Conservation (phyloP, 768 basidiomycete species). For the Panaeolus cyanescens region DNA sequence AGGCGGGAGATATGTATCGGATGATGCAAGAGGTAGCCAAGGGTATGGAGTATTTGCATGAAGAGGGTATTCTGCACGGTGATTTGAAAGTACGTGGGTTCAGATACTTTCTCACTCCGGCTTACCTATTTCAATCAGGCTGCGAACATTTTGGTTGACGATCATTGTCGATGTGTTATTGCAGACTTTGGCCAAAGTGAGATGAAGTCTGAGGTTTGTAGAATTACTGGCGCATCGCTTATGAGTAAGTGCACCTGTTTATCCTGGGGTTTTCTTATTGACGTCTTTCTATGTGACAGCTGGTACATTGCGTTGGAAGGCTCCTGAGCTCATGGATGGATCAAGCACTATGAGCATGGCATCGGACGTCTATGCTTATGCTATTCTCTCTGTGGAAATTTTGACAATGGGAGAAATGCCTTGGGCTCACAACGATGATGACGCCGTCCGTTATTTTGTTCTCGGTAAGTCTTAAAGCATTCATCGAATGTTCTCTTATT, state of each 20-base stretch:
- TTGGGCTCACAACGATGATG: slow-evolving; percentile 54
- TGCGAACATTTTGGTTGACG: slow-evolving; percentile 77
- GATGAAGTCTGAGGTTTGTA: slow-evolving; percentile 73
- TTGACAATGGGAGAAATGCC: slow-evolving; percentile 63
- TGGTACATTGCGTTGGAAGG: slow-evolving; percentile 72
- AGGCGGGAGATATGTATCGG: slow-evolving; percentile 50
- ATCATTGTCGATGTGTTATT: slow-evolving; percentile 66
- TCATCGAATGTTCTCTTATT: slow-evolving; percentile 20
- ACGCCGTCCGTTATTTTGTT: slow-evolving; percentile 51
- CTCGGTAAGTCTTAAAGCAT: slow-evolving; percentile 40
- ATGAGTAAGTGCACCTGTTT: slow-evolving; percentile 38
- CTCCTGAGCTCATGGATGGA: slow-evolving; percentile 65
- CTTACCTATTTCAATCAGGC: slow-evolving; percentile 37
- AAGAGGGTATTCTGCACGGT: slow-evolving; percentile 69
- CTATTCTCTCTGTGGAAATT: slow-evolving; percentile 66
- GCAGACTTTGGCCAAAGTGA: slow-evolving; percentile 86
- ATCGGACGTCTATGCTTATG: slow-evolving; percentile 71
- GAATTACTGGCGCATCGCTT: slow-evolving; percentile 53
- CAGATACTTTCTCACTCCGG: slow-evolving; percentile 33
- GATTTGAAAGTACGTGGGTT: slow-evolving; percentile 67
- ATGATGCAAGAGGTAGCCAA: slow-evolving; percentile 79
- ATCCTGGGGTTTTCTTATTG: not conserved
- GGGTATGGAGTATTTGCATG: slow-evolving; percentile 84
- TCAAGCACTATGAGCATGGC: slow-evolving; percentile 47
- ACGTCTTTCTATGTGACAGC: slow-evolving; percentile 32